Percentiles rank a stretch among this genome's conserved stretches.
These are phyloP conservation scores for Microcos paniculata DNA, from an alignment of 345 rosid species.

Conservation along the genomic window DNA sequence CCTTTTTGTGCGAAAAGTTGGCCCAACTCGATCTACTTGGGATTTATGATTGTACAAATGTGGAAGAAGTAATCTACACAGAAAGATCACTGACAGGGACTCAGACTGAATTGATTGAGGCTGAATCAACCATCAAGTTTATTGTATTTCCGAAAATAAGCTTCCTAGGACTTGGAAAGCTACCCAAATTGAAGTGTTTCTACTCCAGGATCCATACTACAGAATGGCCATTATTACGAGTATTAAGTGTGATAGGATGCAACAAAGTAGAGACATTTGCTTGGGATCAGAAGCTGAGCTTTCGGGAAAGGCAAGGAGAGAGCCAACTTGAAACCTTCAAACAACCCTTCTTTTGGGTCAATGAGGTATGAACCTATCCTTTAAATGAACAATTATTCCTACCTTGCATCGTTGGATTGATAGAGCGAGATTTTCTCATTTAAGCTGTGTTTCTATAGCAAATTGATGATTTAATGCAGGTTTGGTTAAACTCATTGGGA, in stretches of 20 bases:
- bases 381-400: too few relatives aligned
- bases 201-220: constrained; percentile 3
- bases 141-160: constrained; percentile 13
- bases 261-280: constrained; percentile 12
- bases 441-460: not conserved
- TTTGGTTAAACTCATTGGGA: not conserved
- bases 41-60: not conserved
- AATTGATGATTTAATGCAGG: not conserved
- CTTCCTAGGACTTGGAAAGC: not conserved
- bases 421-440: too few relatives aligned
- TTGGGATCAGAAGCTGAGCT: not conserved
- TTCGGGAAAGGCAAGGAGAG: not conserved
- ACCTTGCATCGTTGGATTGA: too few relatives aligned
- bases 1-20: not conserved
- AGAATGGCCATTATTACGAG: constrained; percentile 19
- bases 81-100: not conserved
- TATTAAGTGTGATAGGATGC: constrained; percentile 1
- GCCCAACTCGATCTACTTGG: too few relatives aligned
- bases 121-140: not conserved
- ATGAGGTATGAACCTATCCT: constrained; percentile 19
- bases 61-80: not conserved
- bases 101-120: not conserved
- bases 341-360: constrained; percentile 11
- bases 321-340: not conserved
- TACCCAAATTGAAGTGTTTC: constrained; percentile 14